Percentiles rank a stretch among this genome's conserved stretches.
phyloP scores from a whole-genome alignment of 2,329 filamentous ascomycete genomes.

The Drechslerella stenobrocha region DNA sequence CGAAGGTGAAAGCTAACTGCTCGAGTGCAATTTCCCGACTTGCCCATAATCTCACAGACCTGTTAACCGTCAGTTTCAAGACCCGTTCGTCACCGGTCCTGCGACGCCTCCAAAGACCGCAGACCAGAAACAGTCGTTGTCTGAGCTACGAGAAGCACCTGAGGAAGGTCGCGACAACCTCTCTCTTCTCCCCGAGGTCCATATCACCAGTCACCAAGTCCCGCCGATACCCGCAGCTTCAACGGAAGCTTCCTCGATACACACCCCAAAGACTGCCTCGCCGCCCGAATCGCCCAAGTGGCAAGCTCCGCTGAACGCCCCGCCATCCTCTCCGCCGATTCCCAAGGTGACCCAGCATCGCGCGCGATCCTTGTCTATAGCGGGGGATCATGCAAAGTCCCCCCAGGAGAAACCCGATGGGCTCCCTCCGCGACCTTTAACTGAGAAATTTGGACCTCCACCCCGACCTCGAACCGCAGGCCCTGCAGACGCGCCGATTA shows the following conservation, averaged over 20 bases:
- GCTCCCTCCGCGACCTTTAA: conserved; percentile 38
- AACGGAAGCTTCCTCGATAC: conserved; percentile 34
- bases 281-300: conserved; percentile 44
- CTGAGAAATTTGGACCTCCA: conserved; percentile 46
- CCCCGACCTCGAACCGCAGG: conserved; percentile 52
- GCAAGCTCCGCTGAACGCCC: conserved; percentile 42
- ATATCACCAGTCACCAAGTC: conserved; percentile 26
- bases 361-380: conserved; percentile 40
- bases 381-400: conserved; percentile 40
- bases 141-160: conserved; percentile 41
- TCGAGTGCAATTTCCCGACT: conserved; percentile 37
- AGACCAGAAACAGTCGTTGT: conserved; percentile 43
- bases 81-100: conserved; percentile 39
- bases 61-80: conserved; percentile 44
- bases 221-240: conserved; percentile 28
- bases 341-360: conserved; percentile 43
- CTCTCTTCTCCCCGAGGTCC: conserved; percentile 23
- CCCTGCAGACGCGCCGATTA: conserved; percentile 49
- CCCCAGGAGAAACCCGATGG: conserved; percentile 34
- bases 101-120: conserved; percentile 46
- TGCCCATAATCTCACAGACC: conserved; percentile 28
- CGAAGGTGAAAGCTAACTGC: conserved; percentile 36
- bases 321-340: conserved; percentile 43
- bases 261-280: conserved; percentile 38
- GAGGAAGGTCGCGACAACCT: conserved; percentile 31